These are phyloP conservation scores for Paraconiothyrium sp. DNA, from an alignment of 2,329 filamentous ascomycete genomes.

Conservation along the genomic window DNA sequence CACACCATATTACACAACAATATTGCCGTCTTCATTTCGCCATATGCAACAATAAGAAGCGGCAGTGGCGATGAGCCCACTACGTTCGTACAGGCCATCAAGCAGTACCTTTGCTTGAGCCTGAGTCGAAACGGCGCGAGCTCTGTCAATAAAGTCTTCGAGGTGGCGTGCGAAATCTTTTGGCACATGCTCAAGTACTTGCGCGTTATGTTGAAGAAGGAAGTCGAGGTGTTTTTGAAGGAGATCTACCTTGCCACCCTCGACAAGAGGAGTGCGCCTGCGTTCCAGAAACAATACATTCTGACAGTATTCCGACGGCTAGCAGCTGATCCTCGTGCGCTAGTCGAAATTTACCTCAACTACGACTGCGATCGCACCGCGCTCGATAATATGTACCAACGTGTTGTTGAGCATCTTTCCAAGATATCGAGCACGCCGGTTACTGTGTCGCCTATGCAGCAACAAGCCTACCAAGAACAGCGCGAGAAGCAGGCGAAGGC, in stretches of 20 bases:
- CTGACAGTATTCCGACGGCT: slow-evolving; percentile 85
- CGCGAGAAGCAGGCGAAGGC: slow-evolving; percentile 68
- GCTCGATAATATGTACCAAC: slow-evolving; percentile 96
- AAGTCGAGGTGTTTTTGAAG: slow-evolving; percentile 97
- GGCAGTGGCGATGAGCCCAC: slow-evolving; percentile 89
- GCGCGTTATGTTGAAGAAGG: slow-evolving; percentile 95
- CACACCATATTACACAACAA: slow-evolving; percentile 96
- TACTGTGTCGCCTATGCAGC: slow-evolving; percentile 76
- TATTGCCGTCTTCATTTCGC: slow-evolving; percentile 88
- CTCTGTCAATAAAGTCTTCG: slow-evolving; percentile 89
- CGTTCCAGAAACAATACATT: slow-evolving; percentile 92
- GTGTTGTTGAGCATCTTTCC: slow-evolving; percentile 91
- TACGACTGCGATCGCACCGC: slow-evolving; percentile 95
- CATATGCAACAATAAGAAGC: slow-evolving; percentile 89
- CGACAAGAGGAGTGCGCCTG: slow-evolving; percentile 84
- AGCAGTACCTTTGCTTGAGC: slow-evolving; percentile 95
- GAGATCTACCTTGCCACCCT: slow-evolving; percentile 95
- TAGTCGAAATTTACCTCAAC: slow-evolving; percentile 97
- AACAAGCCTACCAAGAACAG: slow-evolving; percentile 87
- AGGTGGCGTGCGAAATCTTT: slow-evolving; percentile 96
- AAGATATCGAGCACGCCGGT: slow-evolving; percentile 84
- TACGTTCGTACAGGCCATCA: slow-evolving; percentile 91
- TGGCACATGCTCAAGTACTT: slow-evolving; percentile 97
- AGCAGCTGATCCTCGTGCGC: slow-evolving; percentile 82
- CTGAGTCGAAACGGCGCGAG: slow-evolving; percentile 95